Evolutionary conservation across 2,329 filamentous ascomycete genomes (phyloP).

Genomic region (Zarea fungicola): DNA sequence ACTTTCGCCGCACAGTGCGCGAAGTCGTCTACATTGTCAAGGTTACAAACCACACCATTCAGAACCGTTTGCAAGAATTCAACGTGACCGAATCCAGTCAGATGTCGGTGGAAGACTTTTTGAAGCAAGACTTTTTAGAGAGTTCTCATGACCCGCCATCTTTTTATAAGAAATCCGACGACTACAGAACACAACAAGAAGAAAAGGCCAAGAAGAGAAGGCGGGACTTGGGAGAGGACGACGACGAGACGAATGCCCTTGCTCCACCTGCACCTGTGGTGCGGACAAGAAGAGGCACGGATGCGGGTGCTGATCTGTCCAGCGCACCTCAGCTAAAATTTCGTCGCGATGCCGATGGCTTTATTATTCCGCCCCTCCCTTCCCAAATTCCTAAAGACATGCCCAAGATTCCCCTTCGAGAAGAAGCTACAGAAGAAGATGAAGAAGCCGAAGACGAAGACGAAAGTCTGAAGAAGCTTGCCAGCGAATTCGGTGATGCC

Average conservation of each 20-base stretch:
- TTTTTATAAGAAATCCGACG: constrained; percentile 62
- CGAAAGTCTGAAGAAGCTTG: constrained; percentile 36
- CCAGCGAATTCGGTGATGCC: constrained; percentile 39
- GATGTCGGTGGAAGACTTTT: constrained; percentile 83
- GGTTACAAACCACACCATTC: constrained; percentile 88
- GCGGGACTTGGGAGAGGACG: constrained; percentile 27
- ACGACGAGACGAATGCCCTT: constrained; percentile 15
- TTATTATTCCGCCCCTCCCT: constrained; percentile 55
- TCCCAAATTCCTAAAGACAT: constrained; percentile 32
- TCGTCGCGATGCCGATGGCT: constrained; percentile 61
- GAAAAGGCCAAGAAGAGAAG: constrained; percentile 46
- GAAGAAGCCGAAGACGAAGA: constrained; percentile 18
- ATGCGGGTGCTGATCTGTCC: constrained; percentile 31
- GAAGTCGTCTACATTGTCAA: constrained; percentile 99
- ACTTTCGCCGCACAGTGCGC: constrained; percentile 84
- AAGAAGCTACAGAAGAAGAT: constrained; percentile 14
- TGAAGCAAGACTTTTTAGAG: constrained; percentile 65
- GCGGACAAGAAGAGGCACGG: constrained; percentile 16
- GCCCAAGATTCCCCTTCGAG: constrained; percentile 14
- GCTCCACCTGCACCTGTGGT: constrained; percentile 2
- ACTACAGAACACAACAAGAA: constrained; percentile 50
- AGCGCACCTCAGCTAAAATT: constrained; percentile 30
- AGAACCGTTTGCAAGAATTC: constrained; percentile 88
- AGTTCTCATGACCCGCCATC: constrained; percentile 77
- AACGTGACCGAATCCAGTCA: constrained; percentile 77